A percentile compares a stretch with the other conserved stretches of the same genome.
These are phyloP conservation scores for Cryptococcus depauperatus DNA, from an alignment of 1,284 basidiomycete genomes.

Conservation along the genomic window DNA sequence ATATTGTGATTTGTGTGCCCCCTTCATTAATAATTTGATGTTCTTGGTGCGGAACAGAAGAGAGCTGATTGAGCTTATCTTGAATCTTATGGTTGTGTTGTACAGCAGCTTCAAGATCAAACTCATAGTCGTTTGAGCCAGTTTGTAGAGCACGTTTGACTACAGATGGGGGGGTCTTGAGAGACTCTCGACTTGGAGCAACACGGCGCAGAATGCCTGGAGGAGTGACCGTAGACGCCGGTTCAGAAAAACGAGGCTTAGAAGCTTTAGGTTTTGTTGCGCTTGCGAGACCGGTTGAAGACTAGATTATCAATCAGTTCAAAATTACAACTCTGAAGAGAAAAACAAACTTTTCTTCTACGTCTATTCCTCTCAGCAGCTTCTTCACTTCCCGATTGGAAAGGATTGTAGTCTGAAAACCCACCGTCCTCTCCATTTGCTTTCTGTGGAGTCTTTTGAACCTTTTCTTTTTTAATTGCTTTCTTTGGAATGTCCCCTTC, in stretches of 20 bases:
- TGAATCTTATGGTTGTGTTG: conserved; percentile 29
- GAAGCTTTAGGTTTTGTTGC: conserved; percentile 9
- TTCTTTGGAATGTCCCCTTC: conserved; percentile 44
- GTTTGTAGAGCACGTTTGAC: conserved; percentile 17
- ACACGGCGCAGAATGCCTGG: conserved; percentile 26
- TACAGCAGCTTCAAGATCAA: conserved; percentile 20
- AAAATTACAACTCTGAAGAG: background rate
- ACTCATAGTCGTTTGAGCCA: conserved; percentile 5
- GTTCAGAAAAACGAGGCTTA: conserved; percentile 24
- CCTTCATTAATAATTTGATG: background rate
- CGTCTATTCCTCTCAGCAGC: conserved; percentile 39
- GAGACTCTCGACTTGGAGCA: conserved; percentile 30
- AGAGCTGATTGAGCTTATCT: conserved; percentile 24
- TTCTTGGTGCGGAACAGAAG: conserved; percentile 7
- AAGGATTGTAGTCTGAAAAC: conserved; percentile 51
- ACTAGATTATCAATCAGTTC: conserved; percentile 17
- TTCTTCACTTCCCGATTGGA: conserved; percentile 49
- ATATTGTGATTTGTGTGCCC: conserved; percentile 5
- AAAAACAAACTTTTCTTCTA: conserved; percentile 35
- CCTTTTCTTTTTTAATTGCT: conserved; percentile 6
- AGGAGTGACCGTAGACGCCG: conserved; percentile 13
- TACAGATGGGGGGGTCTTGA: conserved; percentile 29
- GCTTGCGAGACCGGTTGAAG: conserved; percentile 18
- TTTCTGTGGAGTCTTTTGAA: conserved; percentile 17
- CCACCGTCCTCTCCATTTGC: conserved; percentile 34